Base-by-base conservation (phyloP, 2,329 filamentous ascomycete genomes). In the Alternaria brassicicola region DNA sequence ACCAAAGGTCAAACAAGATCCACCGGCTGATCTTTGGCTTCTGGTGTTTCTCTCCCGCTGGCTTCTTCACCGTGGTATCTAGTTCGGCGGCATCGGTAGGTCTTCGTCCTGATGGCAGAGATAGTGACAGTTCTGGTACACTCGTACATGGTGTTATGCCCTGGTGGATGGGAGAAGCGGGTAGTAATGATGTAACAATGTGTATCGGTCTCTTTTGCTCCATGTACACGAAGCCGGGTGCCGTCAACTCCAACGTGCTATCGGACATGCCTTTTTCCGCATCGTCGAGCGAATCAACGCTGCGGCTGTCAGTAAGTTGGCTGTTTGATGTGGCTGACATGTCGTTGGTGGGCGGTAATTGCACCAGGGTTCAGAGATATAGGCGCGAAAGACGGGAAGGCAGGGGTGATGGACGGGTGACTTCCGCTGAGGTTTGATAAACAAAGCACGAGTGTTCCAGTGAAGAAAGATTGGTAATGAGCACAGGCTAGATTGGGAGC, bases 261-360 rank as follows among this genome's bases (percentile, higher is more conserved):
- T 72, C 68, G 43, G 65, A 67, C 41, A 75, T 67, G 45, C 73
- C 73, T 59, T 75, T 74, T 56, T 76, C 73, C 33, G 72, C 71
- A 65, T 74, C 70, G 47, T 71, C 66, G 26, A 74, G 46, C 15
- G 71, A 70, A 58, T 71, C 62, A 13, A 65, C 57, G 55, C 67
- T 73, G 26, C 54, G 55, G 19, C 53, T 42, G 53, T 49, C 58
- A 39, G 54, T 33, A 47, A 64, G 58, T 41, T 64, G 53, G 56
- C 48, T 64, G 52, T 62, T 55, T 41, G 67, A 61, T 61, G 63
- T 58, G 50, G 39, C 50, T 41, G 56, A 62, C 72, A 75, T 74
- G 47, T 56, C 70, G 59, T n/a, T 26, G 45, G 19, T 57, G 42
- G 35, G 57, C 49, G 25, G 30, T 45, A 23, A 49, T 4, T 39